Conservation (phyloP, 805 yeast species). For the Zygosaccharomyces rouxii region DNA sequence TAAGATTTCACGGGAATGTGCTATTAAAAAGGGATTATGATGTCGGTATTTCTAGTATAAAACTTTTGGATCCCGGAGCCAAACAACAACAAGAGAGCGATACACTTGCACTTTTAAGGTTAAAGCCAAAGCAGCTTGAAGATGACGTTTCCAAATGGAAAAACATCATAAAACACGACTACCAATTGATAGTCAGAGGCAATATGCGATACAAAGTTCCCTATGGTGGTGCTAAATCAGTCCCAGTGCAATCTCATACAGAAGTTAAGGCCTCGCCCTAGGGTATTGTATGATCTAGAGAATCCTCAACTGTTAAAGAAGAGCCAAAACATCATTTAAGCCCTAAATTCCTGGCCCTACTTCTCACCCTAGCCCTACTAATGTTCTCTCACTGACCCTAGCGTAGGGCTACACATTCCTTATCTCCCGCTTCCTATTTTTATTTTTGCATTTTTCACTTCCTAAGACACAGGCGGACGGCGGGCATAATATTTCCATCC, state of each 20-base stretch:
- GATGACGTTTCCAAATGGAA: slow-evolving; percentile 60
- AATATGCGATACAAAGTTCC: slow-evolving; percentile 69
- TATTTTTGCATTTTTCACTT: neutral
- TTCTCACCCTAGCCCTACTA: no score
- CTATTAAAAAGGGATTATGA: slow-evolving; percentile 53
- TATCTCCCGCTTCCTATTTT: neutral
- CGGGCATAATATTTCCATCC: neutral
- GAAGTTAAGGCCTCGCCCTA: slow-evolving; percentile 40
- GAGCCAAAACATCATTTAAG: no score
- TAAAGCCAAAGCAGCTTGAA: slow-evolving; percentile 24
- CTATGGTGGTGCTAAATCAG: slow-evolving; percentile 46
- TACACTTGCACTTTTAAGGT: slow-evolving; percentile 7
- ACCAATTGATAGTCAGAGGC: slow-evolving; percentile 81
- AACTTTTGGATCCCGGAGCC: slow-evolving; percentile 67
- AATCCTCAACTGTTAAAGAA: no score
- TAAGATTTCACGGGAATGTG: slow-evolving; percentile 73
- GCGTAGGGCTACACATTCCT: neutral
- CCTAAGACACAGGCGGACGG: neutral
- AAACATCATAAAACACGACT: slow-evolving; percentile 68
- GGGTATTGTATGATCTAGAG: no score
- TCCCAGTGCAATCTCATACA: slow-evolving; percentile 56
- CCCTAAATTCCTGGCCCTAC: no score
- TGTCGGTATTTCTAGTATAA: slow-evolving; percentile 63
- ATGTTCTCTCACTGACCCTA: no score
- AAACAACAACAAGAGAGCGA: slow-evolving; percentile 25